Percentiles rank a stretch among this genome's conserved stretches.
phyloP scores from a whole-genome alignment of 495 filamentous ascomycete species.

The Acidiella bohemica region DNA sequence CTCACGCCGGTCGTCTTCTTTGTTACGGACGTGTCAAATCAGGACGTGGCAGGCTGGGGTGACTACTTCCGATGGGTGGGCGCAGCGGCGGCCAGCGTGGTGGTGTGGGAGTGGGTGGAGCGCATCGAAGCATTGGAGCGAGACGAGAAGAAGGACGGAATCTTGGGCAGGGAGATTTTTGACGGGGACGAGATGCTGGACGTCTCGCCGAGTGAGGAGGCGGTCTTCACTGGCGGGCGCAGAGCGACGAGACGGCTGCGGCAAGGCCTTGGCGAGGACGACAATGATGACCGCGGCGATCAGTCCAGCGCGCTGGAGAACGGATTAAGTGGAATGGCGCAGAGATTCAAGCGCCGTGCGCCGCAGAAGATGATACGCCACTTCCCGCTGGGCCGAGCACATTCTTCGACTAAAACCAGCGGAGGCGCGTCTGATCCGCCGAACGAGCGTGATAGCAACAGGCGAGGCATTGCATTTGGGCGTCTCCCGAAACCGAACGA shows the following conservation, averaged over 20 bases:
- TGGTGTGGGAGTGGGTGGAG: conserved; percentile 99
- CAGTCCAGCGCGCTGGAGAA: conserved; percentile 12
- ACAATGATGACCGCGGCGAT: conserved; percentile 5
- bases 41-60: conserved; percentile 84
- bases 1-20: conserved; percentile 93
- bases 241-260: not conserved
- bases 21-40: conserved; percentile 78
- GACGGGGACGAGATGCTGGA: conserved; percentile 96
- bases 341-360: conserved; percentile 1
- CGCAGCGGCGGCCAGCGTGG: conserved; percentile 85
- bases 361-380: conserved; percentile 1
- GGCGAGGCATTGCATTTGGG: conserved; percentile 7
- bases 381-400: conserved; percentile 15
- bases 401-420: conserved; percentile 7
- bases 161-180: conserved; percentile 85
- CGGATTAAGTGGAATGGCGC: conserved; percentile 14
- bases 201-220: conserved; percentile 47
- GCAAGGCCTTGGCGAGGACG: not conserved
- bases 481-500: conserved; percentile 8
- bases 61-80: conserved; percentile 97
- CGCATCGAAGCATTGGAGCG: conserved; percentile 93
- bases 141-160: conserved; percentile 91
- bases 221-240: conserved; percentile 32
- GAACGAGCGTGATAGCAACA: not conserved
- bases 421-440: not conserved